phyloP scores from a whole-genome alignment of 108 stramenopile genomes.

The Conticribra weissflogii region DNA sequence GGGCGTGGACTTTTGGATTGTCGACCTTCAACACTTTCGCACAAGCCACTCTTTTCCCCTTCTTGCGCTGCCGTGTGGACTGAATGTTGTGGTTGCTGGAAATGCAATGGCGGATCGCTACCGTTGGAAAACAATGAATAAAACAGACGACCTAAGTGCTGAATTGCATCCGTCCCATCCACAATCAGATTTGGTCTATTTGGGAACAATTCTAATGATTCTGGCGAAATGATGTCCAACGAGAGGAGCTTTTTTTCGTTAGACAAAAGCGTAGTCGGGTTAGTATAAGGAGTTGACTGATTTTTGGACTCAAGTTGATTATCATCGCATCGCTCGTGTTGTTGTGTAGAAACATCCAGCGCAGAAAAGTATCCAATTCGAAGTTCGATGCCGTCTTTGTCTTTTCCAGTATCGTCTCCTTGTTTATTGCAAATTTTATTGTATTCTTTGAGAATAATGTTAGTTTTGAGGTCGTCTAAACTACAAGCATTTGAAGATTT shows the following conservation, averaged over 20 bases:
- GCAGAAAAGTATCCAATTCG: neutral
- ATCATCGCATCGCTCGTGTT: neutral
- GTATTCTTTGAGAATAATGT: too few species aligned
- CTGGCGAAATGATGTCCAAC: too few species aligned
- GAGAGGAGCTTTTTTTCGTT: too few species aligned
- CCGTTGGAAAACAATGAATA: neutral
- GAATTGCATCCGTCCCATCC: too few species aligned
- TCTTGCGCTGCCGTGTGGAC: neutral
- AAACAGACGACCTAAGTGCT: neutral
- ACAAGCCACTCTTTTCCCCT: too few species aligned
- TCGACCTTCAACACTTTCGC: too few species aligned
- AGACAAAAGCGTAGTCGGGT: too few species aligned
- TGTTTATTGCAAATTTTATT: too few species aligned
- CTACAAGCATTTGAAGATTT: too few species aligned
- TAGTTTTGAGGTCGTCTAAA: too few species aligned
- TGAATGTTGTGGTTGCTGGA: too few species aligned
- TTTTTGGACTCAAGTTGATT: neutral
- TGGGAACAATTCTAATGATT: neutral
- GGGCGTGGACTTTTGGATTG: neutral
- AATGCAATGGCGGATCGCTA: neutral
- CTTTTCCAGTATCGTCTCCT: neutral
- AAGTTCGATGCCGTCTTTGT: neutral
- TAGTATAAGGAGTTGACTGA: neutral
- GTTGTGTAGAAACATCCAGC: neutral
- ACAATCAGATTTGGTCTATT: neutral